A percentile compares a stretch with the other conserved stretches of the same genome.
These are phyloP conservation scores for Chloris gayana DNA, from an alignment of 176 grass and related monocot genomes.

Conservation along the genomic window DNA sequence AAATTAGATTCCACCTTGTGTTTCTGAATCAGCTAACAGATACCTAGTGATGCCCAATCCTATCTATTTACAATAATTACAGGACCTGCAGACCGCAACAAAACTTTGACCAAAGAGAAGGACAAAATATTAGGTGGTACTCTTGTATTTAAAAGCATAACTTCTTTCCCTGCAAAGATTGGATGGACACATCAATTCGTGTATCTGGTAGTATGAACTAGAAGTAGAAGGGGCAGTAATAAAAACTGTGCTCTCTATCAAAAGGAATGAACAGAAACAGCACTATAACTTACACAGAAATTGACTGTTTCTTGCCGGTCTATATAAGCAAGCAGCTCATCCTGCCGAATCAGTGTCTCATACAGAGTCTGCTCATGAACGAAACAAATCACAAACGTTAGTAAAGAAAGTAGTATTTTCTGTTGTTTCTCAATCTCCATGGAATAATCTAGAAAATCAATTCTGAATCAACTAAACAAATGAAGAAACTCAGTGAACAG, in stretches of 20 bases:
- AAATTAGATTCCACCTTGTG: background rate
- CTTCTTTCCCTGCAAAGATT: slow-evolving; percentile 54
- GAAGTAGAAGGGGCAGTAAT: background rate
- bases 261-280: too few relatives aligned
- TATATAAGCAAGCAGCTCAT: slow-evolving; percentile 84
- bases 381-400: slow-evolving; percentile 29
- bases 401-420: background rate
- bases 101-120: background rate
- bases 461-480: background rate
- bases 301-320: slow-evolving; percentile 55
- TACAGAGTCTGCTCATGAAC: slow-evolving; percentile 55
- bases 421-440: background rate
- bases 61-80: slow-evolving; percentile 26
- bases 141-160: slow-evolving; percentile 48
- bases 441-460: background rate
- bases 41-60: background rate
- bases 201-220: background rate
- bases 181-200: background rate
- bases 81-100: background rate
- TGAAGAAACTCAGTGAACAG: slow-evolving; percentile 7
- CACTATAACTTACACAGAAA: slow-evolving; percentile 55
- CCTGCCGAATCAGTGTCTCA: slow-evolving; percentile 77
- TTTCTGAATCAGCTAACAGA: slow-evolving; percentile 1
- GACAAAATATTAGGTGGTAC: background rate
- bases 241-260: background rate